phyloP scores from a whole-genome alignment of 2,329 filamentous ascomycete genomes.

The Colletotrichum sp. region DNA sequence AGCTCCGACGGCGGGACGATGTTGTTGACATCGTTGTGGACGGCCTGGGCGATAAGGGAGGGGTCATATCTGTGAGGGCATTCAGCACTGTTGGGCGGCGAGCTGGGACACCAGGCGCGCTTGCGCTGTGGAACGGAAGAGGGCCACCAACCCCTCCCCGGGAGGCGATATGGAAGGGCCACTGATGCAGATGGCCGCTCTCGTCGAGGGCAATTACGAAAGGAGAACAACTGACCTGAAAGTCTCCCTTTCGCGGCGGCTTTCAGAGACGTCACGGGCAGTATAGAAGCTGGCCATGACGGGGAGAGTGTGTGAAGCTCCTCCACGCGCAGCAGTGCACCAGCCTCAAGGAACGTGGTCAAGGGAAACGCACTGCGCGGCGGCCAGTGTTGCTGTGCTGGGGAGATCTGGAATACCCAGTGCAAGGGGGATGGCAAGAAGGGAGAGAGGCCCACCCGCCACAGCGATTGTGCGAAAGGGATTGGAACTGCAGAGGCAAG shows the following conservation, averaged over 20 bases:
- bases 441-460: not conserved
- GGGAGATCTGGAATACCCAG: not conserved
- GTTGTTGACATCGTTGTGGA: constrained; percentile 24
- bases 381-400: not conserved
- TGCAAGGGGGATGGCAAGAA: not conserved
- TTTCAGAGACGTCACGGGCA: not conserved
- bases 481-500: not conserved
- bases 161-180: too few species aligned
- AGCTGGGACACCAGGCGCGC: not conserved
- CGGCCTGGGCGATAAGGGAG: not conserved
- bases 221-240: not conserved
- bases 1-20: constrained; percentile 26
- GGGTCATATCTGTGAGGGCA: constrained; percentile 12
- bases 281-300: not conserved
- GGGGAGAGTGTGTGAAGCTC: not conserved
- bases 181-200: not conserved
- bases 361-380: too few species aligned
- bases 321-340: not conserved
- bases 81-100: not conserved
- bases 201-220: not conserved
- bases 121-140: not conserved
- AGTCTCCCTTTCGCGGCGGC: not conserved
- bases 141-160: too few species aligned
- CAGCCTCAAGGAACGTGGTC: not conserved
- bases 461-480: not conserved